These are phyloP conservation scores for Fusarium subtropicale DNA, from an alignment of 2,329 filamentous ascomycete genomes.

Conservation along the genomic window DNA sequence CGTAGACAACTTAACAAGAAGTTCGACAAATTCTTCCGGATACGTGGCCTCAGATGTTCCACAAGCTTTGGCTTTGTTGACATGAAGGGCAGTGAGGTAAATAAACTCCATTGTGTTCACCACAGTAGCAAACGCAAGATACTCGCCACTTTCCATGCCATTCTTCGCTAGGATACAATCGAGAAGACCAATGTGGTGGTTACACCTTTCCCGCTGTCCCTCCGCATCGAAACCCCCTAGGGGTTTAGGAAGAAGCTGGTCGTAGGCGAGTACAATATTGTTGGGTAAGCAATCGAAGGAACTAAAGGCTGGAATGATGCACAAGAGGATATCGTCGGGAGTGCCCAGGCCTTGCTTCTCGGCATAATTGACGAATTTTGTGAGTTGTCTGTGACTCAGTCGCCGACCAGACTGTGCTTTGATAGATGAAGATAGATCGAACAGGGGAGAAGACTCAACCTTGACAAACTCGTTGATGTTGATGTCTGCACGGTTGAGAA, in stretches of 20 bases:
- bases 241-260: rapidly evolving
- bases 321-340: rapidly evolving
- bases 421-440: background rate
- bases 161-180: rapidly evolving
- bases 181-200: rapidly evolving
- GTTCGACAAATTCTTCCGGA: background rate
- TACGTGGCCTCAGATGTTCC: rapidly evolving
- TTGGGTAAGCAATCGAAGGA: background rate
- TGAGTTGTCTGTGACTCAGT: background rate
- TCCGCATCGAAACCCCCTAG: rapidly evolving
- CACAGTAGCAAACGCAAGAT: rapidly evolving
- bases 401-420: background rate
- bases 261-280: background rate
- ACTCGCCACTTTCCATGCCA: rapidly evolving
- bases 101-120: background rate
- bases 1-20: no score
- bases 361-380: background rate
- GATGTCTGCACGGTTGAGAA: rapidly evolving
- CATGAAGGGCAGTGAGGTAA: background rate
- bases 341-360: background rate
- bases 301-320: background rate
- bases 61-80: rapidly evolving
- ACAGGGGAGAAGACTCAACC: rapidly evolving
- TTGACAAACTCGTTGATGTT: background rate
- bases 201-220: background rate